Evolutionary conservation across 768 basidiomycete species (phyloP).

Genomic region (Ramaria sp.): DNA sequence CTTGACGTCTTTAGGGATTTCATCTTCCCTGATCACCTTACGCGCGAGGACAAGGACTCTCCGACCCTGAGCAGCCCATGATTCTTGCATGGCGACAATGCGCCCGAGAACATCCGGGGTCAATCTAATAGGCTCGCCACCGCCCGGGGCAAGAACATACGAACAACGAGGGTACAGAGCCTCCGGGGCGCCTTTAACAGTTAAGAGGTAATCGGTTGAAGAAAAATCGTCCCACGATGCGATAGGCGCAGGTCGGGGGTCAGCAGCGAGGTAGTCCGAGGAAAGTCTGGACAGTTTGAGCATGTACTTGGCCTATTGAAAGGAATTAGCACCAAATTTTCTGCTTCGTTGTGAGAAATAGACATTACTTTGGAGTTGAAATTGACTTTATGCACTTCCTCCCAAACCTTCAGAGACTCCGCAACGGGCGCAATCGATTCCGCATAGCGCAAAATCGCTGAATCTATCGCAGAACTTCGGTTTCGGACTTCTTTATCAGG

Average conservation of each 20-base stretch:
- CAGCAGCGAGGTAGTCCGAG: not conserved
- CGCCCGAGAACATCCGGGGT: constrained; percentile 17
- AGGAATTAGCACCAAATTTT: not conserved
- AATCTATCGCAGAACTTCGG: constrained; percentile 23
- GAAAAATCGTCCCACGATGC: constrained; percentile 20
- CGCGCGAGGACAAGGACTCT: constrained; percentile 53
- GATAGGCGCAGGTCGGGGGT: constrained; percentile 16
- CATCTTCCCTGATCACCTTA: constrained; percentile 25
- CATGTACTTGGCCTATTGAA: constrained; percentile 40
- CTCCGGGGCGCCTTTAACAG: constrained; percentile 45
- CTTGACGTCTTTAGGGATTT: constrained; percentile 20
- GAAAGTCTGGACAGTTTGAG: constrained; percentile 28
- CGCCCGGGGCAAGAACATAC: constrained; percentile 26
- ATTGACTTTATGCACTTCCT: constrained; percentile 23
- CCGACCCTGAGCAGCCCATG: constrained; percentile 42
- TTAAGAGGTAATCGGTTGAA: constrained; percentile 20
- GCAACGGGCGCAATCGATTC: constrained; percentile 23
- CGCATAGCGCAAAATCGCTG: constrained; percentile 43
- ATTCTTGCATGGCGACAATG: constrained; percentile 30
- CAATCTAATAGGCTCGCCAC: constrained; percentile 24
- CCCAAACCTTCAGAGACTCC: constrained; percentile 23
- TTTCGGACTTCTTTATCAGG: not conserved
- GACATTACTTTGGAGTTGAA: constrained; percentile 31
- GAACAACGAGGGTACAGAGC: constrained; percentile 32
- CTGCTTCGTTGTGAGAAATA: no score